Percentiles rank a stretch among this genome's conserved stretches.
These are phyloP conservation scores for Sporisorium scitamineum DNA, from an alignment of 1,284 basidiomycete species.

Conservation along the genomic window DNA sequence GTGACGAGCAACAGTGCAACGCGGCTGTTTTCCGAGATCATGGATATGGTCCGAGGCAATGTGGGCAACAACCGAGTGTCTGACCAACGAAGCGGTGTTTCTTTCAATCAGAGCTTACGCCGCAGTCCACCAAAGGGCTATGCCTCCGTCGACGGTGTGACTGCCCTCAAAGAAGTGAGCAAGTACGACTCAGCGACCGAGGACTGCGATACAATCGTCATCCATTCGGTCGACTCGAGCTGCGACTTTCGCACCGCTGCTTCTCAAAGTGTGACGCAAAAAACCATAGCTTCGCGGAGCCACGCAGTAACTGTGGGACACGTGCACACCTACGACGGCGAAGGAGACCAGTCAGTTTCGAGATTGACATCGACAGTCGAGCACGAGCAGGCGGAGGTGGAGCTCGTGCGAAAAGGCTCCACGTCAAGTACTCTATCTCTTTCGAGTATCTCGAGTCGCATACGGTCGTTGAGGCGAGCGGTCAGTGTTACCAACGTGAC, in stretches of 20 bases:
- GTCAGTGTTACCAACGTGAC: neutral
- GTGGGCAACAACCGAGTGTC: neutral
- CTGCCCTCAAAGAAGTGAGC: conserved; percentile 6
- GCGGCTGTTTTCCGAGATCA: conserved; percentile 33
- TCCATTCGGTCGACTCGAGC: conserved; percentile 18
- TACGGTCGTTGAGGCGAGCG: conserved; percentile 14
- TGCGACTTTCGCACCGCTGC: conserved; percentile 10
- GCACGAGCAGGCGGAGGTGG: neutral
- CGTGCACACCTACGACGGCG: neutral
- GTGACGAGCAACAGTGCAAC: conserved; percentile 17
- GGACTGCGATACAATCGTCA: conserved; percentile 8
- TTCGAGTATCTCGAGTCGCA: conserved; percentile 19
- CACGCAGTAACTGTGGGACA: neutral
- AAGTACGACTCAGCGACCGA: neutral
- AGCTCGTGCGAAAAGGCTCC: conserved; percentile 14
- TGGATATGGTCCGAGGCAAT: conserved; percentile 31
- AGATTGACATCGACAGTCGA: neutral
- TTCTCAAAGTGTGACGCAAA: neutral
- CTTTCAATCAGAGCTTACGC: conserved; percentile 4
- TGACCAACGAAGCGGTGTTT: neutral
- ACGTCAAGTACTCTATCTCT: conserved; percentile 25
- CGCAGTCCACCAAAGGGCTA: conserved; percentile 23
- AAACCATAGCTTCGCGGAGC: neutral
- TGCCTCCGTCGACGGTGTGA: conserved; percentile 15
- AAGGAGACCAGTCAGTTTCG: neutral